These are phyloP conservation scores for Xylaria telfairii DNA, from an alignment of 495 filamentous ascomycete genomes.

Conservation along the genomic window DNA sequence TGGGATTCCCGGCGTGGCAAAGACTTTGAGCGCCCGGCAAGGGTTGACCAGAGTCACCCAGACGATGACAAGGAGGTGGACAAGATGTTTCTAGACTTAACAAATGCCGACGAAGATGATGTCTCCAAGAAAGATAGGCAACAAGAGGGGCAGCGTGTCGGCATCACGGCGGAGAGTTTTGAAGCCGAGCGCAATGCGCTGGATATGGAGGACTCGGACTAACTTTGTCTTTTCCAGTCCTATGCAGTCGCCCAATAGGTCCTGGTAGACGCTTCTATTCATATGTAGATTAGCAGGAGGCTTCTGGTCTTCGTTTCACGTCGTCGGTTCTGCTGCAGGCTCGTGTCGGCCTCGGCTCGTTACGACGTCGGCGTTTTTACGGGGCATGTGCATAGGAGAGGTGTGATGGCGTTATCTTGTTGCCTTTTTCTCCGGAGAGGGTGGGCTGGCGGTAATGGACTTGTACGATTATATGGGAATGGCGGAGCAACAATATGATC, in stretches of 20 bases:
- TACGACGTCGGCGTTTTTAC: conserved; percentile 3
- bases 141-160: conserved; percentile 31
- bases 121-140: conserved; percentile 41
- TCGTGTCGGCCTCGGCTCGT: not conserved
- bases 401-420: conserved; percentile 16
- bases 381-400: conserved; percentile 9
- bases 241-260: not conserved
- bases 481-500: conserved; percentile 10
- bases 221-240: not conserved
- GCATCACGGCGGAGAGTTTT: conserved; percentile 45
- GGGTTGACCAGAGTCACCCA: conserved; percentile 36
- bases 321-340: not conserved
- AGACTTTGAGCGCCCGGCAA: conserved; percentile 31
- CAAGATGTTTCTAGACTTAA: conserved; percentile 60
- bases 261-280: not conserved
- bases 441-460: conserved; percentile 9
- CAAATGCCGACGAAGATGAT: conserved; percentile 57
- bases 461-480: conserved; percentile 35
- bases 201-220: conserved; percentile 46
- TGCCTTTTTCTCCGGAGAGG: not conserved
- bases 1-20: conserved; percentile 41
- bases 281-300: not conserved
- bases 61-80: conserved; percentile 54
- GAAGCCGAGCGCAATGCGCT: conserved; percentile 46
- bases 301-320: not conserved